Percentiles rank a stretch among this genome's conserved stretches.
These are phyloP conservation scores for Periconia digitata DNA, from an alignment of 2,329 filamentous ascomycete species.

Conservation along the genomic window DNA sequence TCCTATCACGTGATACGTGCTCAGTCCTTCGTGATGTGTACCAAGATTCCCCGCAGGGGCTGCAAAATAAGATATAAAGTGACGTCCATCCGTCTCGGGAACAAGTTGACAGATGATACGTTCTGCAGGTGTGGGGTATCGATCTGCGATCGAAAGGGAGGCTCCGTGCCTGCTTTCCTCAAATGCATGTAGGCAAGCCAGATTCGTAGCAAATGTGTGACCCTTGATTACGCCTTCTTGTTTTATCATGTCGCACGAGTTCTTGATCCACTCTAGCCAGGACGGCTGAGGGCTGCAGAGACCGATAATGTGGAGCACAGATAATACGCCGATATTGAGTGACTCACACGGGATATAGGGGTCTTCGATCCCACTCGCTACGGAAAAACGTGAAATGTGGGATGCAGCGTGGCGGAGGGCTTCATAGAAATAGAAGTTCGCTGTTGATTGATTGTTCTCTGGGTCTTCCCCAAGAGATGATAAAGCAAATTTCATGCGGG, in stretches of 20 bases:
- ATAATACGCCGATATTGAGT: not conserved
- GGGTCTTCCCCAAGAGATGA: not conserved
- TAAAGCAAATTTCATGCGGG: not conserved
- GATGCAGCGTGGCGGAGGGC: not conserved
- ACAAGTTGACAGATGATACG: not conserved
- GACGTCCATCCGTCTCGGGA: not conserved
- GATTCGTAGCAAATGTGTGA: not conserved
- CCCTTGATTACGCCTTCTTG: not conserved
- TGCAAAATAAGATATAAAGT: not conserved
- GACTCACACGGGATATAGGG: not conserved
- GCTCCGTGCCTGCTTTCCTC: not conserved
- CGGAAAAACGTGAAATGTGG: too few relatives aligned
- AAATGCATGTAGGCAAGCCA: not conserved
- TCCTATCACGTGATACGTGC: not conserved
- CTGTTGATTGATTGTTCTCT: not conserved
- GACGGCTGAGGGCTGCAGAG: not conserved
- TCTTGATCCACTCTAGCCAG: not conserved
- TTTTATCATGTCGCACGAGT: not conserved
- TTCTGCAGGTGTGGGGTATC: not conserved
- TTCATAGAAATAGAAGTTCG: not conserved
- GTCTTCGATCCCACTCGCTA: too few relatives aligned
- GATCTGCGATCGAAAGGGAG: not conserved
- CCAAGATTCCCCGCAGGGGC: not conserved
- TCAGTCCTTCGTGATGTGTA: not conserved
- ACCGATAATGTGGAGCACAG: not conserved